A percentile compares a stretch with the other conserved stretches of the same genome.
phyloP scores from a whole-genome alignment of 2,329 filamentous ascomycete genomes.

The Plenodomus lindquistii region DNA sequence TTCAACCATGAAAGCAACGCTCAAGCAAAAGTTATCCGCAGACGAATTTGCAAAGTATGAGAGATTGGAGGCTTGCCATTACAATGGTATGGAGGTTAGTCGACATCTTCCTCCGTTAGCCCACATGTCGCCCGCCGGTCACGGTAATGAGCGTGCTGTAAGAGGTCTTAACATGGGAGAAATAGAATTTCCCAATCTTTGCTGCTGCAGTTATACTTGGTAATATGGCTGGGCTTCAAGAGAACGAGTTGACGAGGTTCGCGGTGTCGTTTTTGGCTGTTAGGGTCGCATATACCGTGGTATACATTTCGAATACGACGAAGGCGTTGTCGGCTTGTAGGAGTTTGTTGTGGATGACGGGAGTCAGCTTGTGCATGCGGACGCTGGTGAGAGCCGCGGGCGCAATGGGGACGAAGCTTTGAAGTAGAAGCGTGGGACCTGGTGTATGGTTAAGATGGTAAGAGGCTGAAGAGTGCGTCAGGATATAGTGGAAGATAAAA shows the following conservation, averaged over 20 bases:
- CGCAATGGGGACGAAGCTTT: conserved; percentile 13
- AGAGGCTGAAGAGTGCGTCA: too few species aligned
- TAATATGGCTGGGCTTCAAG: conserved; percentile 45
- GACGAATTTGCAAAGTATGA: conserved; percentile 49
- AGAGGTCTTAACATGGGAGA: not conserved
- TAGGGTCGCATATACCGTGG: conserved; percentile 42
- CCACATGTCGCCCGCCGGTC: not conserved
- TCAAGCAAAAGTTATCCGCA: conserved; percentile 45
- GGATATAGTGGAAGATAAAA: too few species aligned
- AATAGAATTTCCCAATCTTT: conserved; percentile 50
- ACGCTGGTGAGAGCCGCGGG: conserved; percentile 27
- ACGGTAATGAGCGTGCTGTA: too few species aligned
- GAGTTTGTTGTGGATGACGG: conserved; percentile 24
- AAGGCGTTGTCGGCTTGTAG: conserved; percentile 22
- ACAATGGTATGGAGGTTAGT: conserved; percentile 49
- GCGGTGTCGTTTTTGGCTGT: conserved; percentile 42
- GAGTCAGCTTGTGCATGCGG: conserved; percentile 25
- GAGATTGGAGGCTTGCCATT: conserved; percentile 51
- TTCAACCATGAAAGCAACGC: conserved; percentile 33
- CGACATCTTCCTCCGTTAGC: too few species aligned
- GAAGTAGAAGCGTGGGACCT: too few species aligned
- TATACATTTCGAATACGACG: conserved; percentile 40
- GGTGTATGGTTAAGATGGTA: too few species aligned
- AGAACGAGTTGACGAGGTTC: conserved; percentile 43
- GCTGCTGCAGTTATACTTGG: conserved; percentile 49